Evolutionary conservation across 257 asterid species (phyloP), one percentile per base, ranked within the genome.

Genomic region (Leonotis leonurus): DNA sequence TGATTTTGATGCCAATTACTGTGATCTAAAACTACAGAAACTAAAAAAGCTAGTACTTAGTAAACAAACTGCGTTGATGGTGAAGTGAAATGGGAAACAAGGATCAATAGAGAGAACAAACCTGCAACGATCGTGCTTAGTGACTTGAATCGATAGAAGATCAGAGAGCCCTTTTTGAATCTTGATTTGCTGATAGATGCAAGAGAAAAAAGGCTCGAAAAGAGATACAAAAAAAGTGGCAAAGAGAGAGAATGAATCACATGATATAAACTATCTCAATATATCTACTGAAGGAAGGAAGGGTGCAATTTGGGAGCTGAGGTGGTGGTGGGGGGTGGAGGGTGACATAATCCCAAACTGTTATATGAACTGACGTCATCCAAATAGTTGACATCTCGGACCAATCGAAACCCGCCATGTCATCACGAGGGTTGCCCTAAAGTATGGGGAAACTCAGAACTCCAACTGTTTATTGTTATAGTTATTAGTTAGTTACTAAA

Each of bases 241-340:
- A 40, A 32, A 13, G 32, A 74, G 41, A 73, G 68, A 32, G 37
- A 74, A 41, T 67, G 60, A 45, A 67, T 82, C 87, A 82, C 84
- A 78, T 18, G 88, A 83, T n/a, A n/a, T n/a, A 65, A 55, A 65
- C 52, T 45, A n/a, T n/a, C n/a, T n/a, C n/a, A n/a, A n/a, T n/a
- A n/a, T n/a, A n/a, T n/a, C n/a, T n/a, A n/a, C n/a, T n/a, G n/a
- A n/a, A n/a, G n/a, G n/a, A 40, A 40, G 6, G 10, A 16, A 30
- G 64, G 59, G 46, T 64, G 79, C 74, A 69, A 87, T 80, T 86
- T 85, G 69, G 5, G 75, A 72, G 74, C 62, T 76, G 86, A 80
- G 76, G 77, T 81, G 90, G 78, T 70, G 65, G 45, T n/a, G n/a
- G n/a, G n/a, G 48, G 68, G 75, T 18, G 9, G 26, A 25, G 60